Conservation (phyloP, 495 filamentous ascomycete species). For the Podospora didyma region DNA sequence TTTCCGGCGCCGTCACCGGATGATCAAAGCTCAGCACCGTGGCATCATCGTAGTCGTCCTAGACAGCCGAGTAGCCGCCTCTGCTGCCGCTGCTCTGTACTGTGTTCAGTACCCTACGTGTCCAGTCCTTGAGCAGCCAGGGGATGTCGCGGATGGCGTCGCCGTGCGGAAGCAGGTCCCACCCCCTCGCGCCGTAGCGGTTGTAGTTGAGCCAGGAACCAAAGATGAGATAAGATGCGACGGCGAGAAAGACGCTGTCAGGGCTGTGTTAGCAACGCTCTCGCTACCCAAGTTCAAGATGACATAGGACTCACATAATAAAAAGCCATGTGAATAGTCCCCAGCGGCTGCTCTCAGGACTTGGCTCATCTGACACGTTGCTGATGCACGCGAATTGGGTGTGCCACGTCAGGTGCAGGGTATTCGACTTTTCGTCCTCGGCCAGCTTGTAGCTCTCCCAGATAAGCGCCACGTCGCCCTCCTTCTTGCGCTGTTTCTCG, state of each 20-base stretch:
- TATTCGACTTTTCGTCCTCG: conserved; percentile 39
- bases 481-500: conserved; percentile 42
- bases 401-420: conserved; percentile 73
- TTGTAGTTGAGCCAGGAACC: conserved; percentile 99
- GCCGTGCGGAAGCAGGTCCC: conserved; percentile 91
- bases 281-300: too few relatives aligned
- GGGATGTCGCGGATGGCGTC: conserved; percentile 90
- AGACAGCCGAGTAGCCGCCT: conserved; percentile 94
- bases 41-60: too few relatives aligned
- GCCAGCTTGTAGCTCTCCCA: conserved; percentile 67
- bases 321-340: conserved; percentile 98
- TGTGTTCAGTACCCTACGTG: conserved; percentile 70
- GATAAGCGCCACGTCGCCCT: conserved; percentile 58
- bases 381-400: conserved; percentile 80
- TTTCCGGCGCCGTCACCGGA: too few relatives aligned
- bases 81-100: conserved; percentile 74
- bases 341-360: conserved; percentile 53
- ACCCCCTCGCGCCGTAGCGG: conserved; percentile 88
- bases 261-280: too few relatives aligned
- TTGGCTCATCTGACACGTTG: conserved; percentile 38
- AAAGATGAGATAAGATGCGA: conserved; percentile 92
- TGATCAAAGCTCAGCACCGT: too few relatives aligned
- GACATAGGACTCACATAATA: conserved; percentile 68
- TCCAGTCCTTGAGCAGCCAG: conserved; percentile 88
- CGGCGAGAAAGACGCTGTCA: conserved; percentile 79